Conservation (phyloP, 2,329 filamentous ascomycete species). For the Drechslera avenae region DNA sequence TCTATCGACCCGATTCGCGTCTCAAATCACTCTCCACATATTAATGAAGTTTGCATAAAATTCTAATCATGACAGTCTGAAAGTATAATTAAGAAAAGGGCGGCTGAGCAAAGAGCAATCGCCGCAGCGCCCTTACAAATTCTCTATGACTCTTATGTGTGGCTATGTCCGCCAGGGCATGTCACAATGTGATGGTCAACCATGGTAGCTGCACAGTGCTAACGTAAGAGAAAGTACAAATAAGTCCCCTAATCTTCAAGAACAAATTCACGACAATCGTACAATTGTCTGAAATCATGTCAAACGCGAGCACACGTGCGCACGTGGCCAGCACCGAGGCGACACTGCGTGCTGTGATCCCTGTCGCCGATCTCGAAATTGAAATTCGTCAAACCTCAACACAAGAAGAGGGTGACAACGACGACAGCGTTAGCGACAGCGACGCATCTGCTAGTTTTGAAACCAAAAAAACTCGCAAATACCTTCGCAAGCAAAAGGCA, state of each 20-base stretch:
- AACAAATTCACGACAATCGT: neutral
- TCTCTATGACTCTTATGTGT: conserved; percentile 43
- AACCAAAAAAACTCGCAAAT: conserved; percentile 26
- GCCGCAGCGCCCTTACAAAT: conserved; percentile 40
- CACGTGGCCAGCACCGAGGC: conserved; percentile 37
- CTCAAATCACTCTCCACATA: conserved; percentile 14
- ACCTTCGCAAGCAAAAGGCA: conserved; percentile 26
- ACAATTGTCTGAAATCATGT: conserved; percentile 12
- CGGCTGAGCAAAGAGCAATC: conserved; percentile 14
- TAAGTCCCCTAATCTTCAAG: neutral
- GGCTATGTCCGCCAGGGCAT: conserved; percentile 35
- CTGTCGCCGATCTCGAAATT: conserved; percentile 23
- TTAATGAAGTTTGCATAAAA: conserved; percentile 2
- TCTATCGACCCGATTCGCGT: conserved; percentile 18
- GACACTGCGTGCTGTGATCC: conserved; percentile 18
- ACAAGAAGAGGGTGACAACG: conserved; percentile 7
- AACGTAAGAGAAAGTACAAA: neutral
- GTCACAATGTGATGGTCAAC: neutral
- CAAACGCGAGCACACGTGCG: conserved; percentile 41
- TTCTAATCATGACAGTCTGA: neutral
- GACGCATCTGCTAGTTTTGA: neutral
- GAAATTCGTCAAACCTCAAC: conserved; percentile 26
- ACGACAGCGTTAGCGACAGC: conserved; percentile 5
- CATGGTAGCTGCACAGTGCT: neutral
- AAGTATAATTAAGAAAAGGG: conserved; percentile 25